Evolutionary conservation across 805 yeast genomes (phyloP), one percentile per base, ranked within the genome.

Genomic region (Yamadazyma takamatsuzukensis): DNA sequence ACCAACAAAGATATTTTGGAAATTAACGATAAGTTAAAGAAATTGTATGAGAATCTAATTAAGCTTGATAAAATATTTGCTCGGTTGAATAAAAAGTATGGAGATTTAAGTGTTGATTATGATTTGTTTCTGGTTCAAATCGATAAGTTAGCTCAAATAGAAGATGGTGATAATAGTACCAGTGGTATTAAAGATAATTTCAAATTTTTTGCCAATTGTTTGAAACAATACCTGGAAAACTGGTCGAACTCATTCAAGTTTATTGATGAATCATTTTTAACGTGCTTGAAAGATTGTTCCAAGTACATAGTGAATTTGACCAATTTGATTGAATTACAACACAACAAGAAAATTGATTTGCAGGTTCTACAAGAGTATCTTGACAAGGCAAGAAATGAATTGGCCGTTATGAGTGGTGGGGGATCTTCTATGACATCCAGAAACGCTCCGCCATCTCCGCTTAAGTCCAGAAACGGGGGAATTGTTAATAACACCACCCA

Each of bases 271-370:
- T 80, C 87, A 24, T 93, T 86, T 49, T 69, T 87, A 30, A 83
- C 85, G 2, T 78, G 94, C 9, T 61, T 93, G 44, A 82, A 84
- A 44, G 97, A 93, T 56, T 70, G 93, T 59, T 87, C 90, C 41
- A 89, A 85, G 58, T 93, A 64, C 39, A 64, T 67, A 29, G 50
- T 66, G 4, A 54, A 64, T 18, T 52, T 67, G 29, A 60, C 68
- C 48, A 76, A 72, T 40, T 62, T 90, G 37, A 74, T 93, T 33
- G 88, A 83, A 51, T 70, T 84, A 36, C 87, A 90, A 44, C 97
- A 90, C 50, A 88, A 87, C 52, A 89, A 89, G 55, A 89, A 85
- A 47, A 74, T 90, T 17, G 98, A 90, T 54, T 80, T 82, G 49
- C 97, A 93, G 52, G 94, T 84, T 32, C 65, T 90, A 27, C 74